Evolutionary conservation across 2,329 filamentous ascomycete species (phyloP), one percentile per base, ranked within the genome.

Genomic region (Amauroascus verrucosus): DNA sequence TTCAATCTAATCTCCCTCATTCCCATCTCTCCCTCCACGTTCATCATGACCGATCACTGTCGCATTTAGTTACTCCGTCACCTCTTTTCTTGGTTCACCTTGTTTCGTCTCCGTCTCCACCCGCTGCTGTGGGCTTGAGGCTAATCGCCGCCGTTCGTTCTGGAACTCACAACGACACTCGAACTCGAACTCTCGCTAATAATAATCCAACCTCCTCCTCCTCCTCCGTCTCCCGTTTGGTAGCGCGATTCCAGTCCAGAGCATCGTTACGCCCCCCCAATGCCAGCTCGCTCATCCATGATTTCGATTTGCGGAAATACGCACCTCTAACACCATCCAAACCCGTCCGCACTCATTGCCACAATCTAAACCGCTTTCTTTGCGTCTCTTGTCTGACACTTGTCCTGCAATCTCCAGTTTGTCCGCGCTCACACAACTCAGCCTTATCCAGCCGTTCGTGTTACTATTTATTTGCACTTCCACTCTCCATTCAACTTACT

Each of bases 61-160:
- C 28, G 38, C 26, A 24, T n/a, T 35, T 28, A 14, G 20, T 38
- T 18, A 33, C 14, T 24, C 30, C 20, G 6, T 3, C 40, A 33
- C 6, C 33, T 14, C 20, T 22, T 11, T 41, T 9, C 14, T 33
- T 45, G 41, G 22, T 48, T 20, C 35, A 30, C 18, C 44, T 35
- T 43, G 51, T 47, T 47, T 53, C 51, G 44, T 40, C 51, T 11
- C 51, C 6, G 44, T 40, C 51, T 53, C 51, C 51, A 53, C 51
- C 48, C 26, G 41, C 24, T 35, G 28, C 20, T 53, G 33, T 53
- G 51, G 51, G 44, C 24, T 30, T 52, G 50, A 20, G 30, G 26
- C 32, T 38, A 52, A 52, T 43, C 33, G 51, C n/a, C 51, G 51
- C 44, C 43, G 51, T 48, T 53, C 43, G 51, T 48, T 53, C 51